A percentile compares a stretch with the other conserved stretches of the same genome.
Evolutionary conservation across 768 basidiomycete species (phyloP).

Genomic region (Suillus alpinus): DNA sequence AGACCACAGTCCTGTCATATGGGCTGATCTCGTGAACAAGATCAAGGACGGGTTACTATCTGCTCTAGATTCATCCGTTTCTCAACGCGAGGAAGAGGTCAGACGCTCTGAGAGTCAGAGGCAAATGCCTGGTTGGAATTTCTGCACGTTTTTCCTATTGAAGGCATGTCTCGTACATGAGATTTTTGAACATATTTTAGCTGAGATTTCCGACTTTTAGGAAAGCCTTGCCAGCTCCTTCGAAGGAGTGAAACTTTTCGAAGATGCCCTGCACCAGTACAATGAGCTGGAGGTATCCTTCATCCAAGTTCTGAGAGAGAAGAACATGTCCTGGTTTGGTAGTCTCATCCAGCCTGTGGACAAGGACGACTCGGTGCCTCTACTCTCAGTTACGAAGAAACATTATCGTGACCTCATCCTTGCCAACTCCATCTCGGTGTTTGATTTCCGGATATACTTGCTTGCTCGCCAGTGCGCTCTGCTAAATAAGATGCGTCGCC

Average conservation of each 20-base stretch:
- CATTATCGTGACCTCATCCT: constrained; percentile 88
- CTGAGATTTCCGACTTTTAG: constrained; percentile 39
- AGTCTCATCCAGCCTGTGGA: constrained; percentile 67
- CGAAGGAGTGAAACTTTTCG: constrained; percentile 83
- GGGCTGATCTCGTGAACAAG: constrained; percentile 86
- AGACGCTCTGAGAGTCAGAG: constrained; percentile 85
- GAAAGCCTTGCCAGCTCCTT: constrained; percentile 93
- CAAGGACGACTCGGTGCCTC: constrained; percentile 76
- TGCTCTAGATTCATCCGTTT: constrained; percentile 78
- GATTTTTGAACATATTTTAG: neutral
- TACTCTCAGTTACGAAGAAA: constrained; percentile 78
- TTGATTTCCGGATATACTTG: constrained; percentile 91
- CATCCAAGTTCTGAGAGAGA: constrained; percentile 67
- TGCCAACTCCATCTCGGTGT: constrained; percentile 86
- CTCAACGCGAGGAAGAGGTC: constrained; percentile 86
- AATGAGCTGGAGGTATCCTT: constrained; percentile 90
- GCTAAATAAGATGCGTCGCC: constrained; percentile 63
- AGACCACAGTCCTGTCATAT: constrained; percentile 71
- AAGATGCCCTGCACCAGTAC: constrained; percentile 87
- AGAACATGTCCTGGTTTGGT: constrained; percentile 91
- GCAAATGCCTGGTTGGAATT: constrained; percentile 97
- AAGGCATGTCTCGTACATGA: constrained; percentile 58
- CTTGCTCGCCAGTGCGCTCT: constrained; percentile 82
- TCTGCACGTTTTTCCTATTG: constrained; percentile 92
- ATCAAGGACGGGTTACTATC: constrained; percentile 87